These are phyloP conservation scores for Microsporum ferrugineum DNA, from an alignment of 2,329 filamentous ascomycete genomes.

Conservation along the genomic window DNA sequence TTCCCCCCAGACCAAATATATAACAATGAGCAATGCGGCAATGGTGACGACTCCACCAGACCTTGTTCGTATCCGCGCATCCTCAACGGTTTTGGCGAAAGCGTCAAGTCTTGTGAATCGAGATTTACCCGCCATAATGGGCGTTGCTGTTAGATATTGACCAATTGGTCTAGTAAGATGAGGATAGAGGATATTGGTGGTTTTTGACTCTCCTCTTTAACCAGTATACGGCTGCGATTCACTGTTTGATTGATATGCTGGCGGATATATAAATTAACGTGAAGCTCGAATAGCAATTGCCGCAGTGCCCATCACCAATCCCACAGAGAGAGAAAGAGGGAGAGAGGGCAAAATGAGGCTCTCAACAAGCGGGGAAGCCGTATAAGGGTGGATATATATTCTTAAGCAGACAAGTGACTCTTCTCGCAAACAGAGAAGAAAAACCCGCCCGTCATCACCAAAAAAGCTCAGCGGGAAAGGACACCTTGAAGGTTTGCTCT, in stretches of 20 bases:
- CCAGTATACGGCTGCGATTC: not conserved
- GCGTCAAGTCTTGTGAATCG: conserved; percentile 94
- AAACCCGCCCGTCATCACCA: not conserved
- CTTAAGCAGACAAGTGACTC: not conserved
- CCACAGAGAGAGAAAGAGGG: not conserved
- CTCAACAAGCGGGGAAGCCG: not conserved
- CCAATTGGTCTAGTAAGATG: not conserved
- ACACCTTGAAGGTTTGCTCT: conserved; percentile 7
- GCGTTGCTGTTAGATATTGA: not conserved
- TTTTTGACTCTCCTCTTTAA: not conserved
- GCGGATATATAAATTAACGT: not conserved
- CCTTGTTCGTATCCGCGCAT: conserved; percentile 89
- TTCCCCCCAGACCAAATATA: conserved; percentile 88
- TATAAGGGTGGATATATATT: not conserved
- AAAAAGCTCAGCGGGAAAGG: conserved; percentile 4
- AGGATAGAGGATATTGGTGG: not conserved
- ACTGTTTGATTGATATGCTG: not conserved
- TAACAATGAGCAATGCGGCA: conserved; percentile 71
- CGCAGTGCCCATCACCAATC: not conserved
- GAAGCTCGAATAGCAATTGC: not conserved
- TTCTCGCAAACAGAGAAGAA: not conserved
- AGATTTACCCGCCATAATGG: conserved; percentile 71
- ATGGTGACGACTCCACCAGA: conserved; percentile 94
- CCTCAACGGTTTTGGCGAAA: conserved; percentile 98
- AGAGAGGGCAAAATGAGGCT: not conserved